Percentiles rank a stretch among this genome's conserved stretches.
These are phyloP conservation scores for Aspergillus affinis DNA, from an alignment of 495 filamentous ascomycete genomes.

Conservation along the genomic window DNA sequence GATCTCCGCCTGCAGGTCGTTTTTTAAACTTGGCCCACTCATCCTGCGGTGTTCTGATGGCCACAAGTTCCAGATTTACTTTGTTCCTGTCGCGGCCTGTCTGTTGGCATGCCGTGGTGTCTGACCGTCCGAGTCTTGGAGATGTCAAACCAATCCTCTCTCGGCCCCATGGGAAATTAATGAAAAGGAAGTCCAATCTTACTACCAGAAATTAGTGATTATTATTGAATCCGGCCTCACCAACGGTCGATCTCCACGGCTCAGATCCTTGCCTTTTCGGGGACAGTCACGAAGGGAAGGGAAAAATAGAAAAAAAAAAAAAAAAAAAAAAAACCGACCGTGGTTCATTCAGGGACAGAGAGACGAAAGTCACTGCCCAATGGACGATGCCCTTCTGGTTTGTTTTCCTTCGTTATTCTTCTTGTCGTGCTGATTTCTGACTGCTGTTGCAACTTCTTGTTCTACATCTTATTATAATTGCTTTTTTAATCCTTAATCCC, in stretches of 20 bases:
- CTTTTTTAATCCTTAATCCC: not conserved
- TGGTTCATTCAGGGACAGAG: not conserved
- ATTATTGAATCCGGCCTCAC: not conserved
- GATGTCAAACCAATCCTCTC: not conserved
- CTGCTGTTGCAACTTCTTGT: not conserved
- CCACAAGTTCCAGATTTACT: not conserved
- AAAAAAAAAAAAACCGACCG: not conserved
- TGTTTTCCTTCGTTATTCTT: slow-evolving; percentile 9
- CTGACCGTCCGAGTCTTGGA: not conserved
- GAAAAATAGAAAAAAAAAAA: slow-evolving; percentile 4
- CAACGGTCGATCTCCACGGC: slow-evolving; percentile 9
- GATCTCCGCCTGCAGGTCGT: slow-evolving; percentile 11
- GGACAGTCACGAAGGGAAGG: slow-evolving; percentile 4
- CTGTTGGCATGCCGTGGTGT: not conserved
- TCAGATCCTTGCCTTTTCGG: slow-evolving; percentile 12
- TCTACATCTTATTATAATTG: slow-evolving; percentile 1
- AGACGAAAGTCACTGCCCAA: not conserved
- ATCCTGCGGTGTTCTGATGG: not conserved
- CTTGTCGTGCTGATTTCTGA: not conserved
- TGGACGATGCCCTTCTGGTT: slow-evolving; percentile 9
- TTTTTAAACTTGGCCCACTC: slow-evolving; percentile 7
- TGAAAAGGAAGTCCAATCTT: not conserved
- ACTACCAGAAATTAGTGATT: not conserved
- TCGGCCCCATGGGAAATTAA: not conserved
- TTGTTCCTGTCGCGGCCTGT: too few relatives aligned